phyloP scores from a whole-genome alignment of 208 protist genomes.

The Tritrichomonas musculus region DNA sequence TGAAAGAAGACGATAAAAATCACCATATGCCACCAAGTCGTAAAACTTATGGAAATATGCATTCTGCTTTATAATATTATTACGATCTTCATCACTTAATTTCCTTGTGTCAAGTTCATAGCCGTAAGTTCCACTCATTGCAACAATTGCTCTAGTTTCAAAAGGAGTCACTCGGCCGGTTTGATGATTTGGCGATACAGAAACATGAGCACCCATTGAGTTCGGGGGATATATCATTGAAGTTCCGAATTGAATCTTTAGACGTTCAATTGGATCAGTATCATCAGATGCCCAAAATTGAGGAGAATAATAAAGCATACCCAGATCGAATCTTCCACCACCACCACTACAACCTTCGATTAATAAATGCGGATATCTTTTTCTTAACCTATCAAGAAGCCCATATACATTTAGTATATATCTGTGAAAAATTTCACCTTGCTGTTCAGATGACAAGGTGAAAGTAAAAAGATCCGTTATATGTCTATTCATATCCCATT shows the following conservation, averaged over 20 bases:
- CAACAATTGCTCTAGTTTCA: background rate
- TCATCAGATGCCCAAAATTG: background rate
- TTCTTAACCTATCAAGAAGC: background rate
- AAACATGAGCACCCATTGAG: background rate
- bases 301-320: background rate
- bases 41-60: background rate
- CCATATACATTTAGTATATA: background rate
- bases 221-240: background rate
- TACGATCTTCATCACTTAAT: background rate
- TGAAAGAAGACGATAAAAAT: background rate
- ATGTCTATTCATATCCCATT: background rate
- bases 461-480: background rate
- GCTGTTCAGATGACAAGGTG: background rate
- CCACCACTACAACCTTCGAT: background rate
- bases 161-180: background rate
- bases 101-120: background rate
- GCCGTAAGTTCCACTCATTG: background rate
- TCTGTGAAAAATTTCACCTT: background rate
- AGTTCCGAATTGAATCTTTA: background rate
- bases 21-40: background rate
- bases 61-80: background rate
- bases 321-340: background rate
- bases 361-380: background rate
- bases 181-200: background rate
- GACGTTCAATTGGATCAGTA: background rate